Evolutionary conservation across 1,284 basidiomycete species (phyloP).

Genomic region (Fomitopsis pinicola): DNA sequence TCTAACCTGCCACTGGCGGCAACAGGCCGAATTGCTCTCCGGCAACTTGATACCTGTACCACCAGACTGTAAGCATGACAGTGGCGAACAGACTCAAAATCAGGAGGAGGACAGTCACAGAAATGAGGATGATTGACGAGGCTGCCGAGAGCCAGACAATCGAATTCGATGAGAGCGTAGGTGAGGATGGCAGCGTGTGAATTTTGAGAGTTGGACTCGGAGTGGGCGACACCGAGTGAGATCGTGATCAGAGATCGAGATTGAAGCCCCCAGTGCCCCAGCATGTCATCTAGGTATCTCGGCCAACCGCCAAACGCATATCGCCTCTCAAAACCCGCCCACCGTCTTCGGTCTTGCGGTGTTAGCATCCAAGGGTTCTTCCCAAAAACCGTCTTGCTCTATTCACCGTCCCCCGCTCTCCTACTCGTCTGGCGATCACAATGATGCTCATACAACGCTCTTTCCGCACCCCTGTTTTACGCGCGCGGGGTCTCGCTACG

Average conservation of each 20-base stretch:
- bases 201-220: no score
- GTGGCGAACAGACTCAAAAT: no score
- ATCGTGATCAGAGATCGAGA: background rate
- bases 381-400: background rate
- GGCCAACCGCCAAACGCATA: background rate
- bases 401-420: background rate
- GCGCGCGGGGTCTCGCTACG: slow-evolving; percentile 55
- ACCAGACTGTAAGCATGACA: no score
- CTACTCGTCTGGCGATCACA: background rate
- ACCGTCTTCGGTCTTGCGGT: background rate
- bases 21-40: no score
- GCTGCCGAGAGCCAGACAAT: no score
- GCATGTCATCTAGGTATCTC: background rate
- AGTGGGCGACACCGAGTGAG: background rate
- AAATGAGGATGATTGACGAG: no score
- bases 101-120: no score
- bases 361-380: background rate
- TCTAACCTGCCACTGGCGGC: no score
- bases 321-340: slow-evolving; percentile 17
- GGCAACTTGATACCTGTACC: no score
- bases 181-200: no score
- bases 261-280: background rate
- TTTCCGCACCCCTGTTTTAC: slow-evolving; percentile 16
- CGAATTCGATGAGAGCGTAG: no score
- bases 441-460: slow-evolving; percentile 27